phyloP scores from a whole-genome alignment of 2,329 filamentous ascomycete genomes.

The Xylariaceae sp. region DNA sequence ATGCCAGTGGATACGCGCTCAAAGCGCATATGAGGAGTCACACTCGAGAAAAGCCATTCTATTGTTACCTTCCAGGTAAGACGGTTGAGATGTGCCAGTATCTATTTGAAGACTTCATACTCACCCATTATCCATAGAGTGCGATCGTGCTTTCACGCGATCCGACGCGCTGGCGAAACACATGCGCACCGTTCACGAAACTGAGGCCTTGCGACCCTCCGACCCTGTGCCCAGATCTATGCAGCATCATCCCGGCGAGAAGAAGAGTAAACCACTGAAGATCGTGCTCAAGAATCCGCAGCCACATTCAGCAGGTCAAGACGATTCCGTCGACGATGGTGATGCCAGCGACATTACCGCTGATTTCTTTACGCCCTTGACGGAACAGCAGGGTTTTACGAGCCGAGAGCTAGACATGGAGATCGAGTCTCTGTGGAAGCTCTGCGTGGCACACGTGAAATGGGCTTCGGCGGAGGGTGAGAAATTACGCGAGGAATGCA shows the following conservation, averaged over 20 bases:
- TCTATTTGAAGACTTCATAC: conserved; percentile 1
- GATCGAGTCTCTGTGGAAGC: conserved; percentile 55
- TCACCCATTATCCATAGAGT: conserved; percentile 56
- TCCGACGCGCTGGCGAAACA: conserved; percentile 96
- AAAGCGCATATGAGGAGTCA: conserved; percentile 98
- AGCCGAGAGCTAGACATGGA: conserved; percentile 58
- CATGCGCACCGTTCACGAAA: conserved; percentile 98
- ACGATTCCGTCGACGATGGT: conserved; percentile 50
- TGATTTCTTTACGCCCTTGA: conserved; percentile 53
- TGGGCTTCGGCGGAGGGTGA: conserved; percentile 68
- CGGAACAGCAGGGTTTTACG: conserved; percentile 58
- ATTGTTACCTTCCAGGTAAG: conserved; percentile 87
- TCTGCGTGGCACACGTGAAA: conserved; percentile 65
- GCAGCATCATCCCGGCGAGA: conserved; percentile 41
- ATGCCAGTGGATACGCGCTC: conserved; percentile 91
- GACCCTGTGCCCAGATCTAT: conserved; percentile 69
- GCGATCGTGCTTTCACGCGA: conserved; percentile 91
- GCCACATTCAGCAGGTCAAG: conserved; percentile 51
- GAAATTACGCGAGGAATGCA: conserved; percentile 58
- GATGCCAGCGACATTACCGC: conserved; percentile 50
- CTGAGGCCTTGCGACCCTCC: conserved; percentile 79
- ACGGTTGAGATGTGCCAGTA: conserved; percentile 1
- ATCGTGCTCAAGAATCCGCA: conserved; percentile 59
- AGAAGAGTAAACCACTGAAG: conserved; percentile 51
- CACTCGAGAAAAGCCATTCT: conserved; percentile 96